A percentile compares a stretch with the other conserved stretches of the same genome.
Conservation (phyloP, 169 alveolate genomes). For the Plasmodium inui region DNA sequence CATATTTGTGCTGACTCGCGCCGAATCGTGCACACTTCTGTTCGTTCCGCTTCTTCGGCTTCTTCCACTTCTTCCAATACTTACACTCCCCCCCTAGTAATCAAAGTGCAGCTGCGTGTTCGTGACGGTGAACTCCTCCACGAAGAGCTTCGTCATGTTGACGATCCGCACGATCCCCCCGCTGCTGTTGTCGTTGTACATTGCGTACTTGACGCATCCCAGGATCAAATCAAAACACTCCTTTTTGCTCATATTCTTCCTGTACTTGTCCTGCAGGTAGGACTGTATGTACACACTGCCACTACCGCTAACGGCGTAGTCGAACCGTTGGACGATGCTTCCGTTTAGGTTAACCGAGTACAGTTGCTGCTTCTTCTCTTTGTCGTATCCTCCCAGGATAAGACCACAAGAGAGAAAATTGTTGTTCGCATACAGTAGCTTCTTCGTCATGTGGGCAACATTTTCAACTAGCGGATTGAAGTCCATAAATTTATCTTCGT, state of each 20-base stretch:
- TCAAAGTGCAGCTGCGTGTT: conserved; percentile 47
- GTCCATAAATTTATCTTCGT: conserved; percentile 66
- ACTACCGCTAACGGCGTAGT: conserved; percentile 93
- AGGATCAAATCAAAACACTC: conserved; percentile 88
- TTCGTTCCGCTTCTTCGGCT: neutral
- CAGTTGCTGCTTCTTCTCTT: conserved; percentile 86
- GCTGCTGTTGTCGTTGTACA: conserved; percentile 91
- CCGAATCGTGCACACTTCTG: neutral
- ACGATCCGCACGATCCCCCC: conserved; percentile 93
- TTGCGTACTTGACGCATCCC: conserved; percentile 91
- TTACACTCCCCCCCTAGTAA: neutral
- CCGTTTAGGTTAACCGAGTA: conserved; percentile 94
- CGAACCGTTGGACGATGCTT: conserved; percentile 83
- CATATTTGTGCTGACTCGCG: neutral
- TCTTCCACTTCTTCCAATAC: neutral
- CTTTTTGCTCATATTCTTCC: conserved; percentile 88
- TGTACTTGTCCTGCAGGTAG: conserved; percentile 89
- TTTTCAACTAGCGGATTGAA: conserved; percentile 81
- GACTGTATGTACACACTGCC: conserved; percentile 94
- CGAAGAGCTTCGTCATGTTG: conserved; percentile 69
- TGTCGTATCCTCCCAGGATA: conserved; percentile 94
- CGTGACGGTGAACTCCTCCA: conserved; percentile 75
- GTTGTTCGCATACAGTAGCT: conserved; percentile 88
- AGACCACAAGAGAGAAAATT: conserved; percentile 90
- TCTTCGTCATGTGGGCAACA: conserved; percentile 86